These are phyloP conservation scores for Cladorrhinum sp. DNA, from an alignment of 2,329 filamentous ascomycete genomes.

Conservation along the genomic window DNA sequence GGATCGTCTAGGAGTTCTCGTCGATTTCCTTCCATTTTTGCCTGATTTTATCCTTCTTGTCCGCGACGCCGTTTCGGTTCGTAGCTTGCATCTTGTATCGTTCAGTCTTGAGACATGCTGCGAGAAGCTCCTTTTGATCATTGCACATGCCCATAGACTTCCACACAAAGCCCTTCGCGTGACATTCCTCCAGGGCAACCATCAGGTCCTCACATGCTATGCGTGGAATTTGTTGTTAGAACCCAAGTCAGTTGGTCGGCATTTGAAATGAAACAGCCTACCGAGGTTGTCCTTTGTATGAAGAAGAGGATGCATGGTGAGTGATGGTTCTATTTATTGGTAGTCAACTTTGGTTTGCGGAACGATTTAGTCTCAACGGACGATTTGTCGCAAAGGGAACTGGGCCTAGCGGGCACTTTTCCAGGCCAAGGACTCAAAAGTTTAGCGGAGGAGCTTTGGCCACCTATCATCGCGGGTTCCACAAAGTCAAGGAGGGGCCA, in stretches of 20 bases:
- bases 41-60: slow-evolving; percentile 71
- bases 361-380: neutral
- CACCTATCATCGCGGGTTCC: slow-evolving; percentile 3
- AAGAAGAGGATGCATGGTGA: slow-evolving; percentile 90
- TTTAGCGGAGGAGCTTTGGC: slow-evolving; percentile 17
- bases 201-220: slow-evolving; percentile 93
- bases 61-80: slow-evolving; percentile 69
- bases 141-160: slow-evolving; percentile 91
- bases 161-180: slow-evolving; percentile 86
- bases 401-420: neutral
- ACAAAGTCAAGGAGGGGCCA: neutral
- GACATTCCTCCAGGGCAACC: slow-evolving; percentile 90
- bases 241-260: too few relatives aligned
- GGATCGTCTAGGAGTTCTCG: slow-evolving; percentile 56
- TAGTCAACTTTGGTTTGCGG: neutral
- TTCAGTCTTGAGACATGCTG: slow-evolving; percentile 78
- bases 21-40: slow-evolving; percentile 77
- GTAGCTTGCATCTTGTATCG: slow-evolving; percentile 71
- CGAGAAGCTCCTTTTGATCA: slow-evolving; percentile 77
- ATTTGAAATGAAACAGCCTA: slow-evolving; percentile 39
- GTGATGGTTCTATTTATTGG: neutral
- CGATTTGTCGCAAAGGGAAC: too few relatives aligned
- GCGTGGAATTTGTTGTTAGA: neutral
- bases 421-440: neutral
- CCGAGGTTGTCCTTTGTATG: slow-evolving; percentile 90